These are phyloP conservation scores for Trichophyton equinum DNA, from an alignment of 2,329 filamentous ascomycete species.

Conservation along the genomic window DNA sequence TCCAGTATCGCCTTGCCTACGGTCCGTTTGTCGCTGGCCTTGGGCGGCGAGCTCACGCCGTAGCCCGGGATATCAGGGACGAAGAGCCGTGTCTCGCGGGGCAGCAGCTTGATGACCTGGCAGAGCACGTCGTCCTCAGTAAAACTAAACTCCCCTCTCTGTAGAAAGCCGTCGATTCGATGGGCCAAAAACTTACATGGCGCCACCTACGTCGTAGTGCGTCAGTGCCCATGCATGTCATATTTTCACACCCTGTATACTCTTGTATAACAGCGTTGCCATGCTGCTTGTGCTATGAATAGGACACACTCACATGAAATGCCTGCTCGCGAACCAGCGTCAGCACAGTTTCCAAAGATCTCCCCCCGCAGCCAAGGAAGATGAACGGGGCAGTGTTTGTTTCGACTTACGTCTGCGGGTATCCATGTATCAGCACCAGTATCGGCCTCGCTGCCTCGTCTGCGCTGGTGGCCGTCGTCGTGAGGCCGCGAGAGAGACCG, in stretches of 20 bases:
- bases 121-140: constrained; percentile 8
- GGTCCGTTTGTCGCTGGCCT: constrained; percentile 12
- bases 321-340: neutral
- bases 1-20: constrained; percentile 12
- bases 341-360: neutral
- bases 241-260: neutral
- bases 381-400: neutral
- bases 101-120: constrained; percentile 27
- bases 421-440: constrained; percentile 11
- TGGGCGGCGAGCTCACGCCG: constrained; percentile 29
- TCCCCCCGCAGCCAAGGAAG: neutral
- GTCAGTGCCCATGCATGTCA: constrained; percentile 4
- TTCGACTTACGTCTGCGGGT: constrained; percentile 10
- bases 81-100: constrained; percentile 33
- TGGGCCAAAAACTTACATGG: constrained; percentile 9
- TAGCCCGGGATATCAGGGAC: constrained; percentile 39
- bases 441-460: constrained; percentile 2
- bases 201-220: constrained; percentile 7
- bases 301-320: neutral
- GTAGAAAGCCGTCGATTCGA: neutral
- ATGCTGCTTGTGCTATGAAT: neutral
- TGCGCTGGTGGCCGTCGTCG: neutral
- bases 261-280: neutral
- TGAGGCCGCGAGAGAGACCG: constrained; percentile 7
- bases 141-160: neutral